Percentiles rank a stretch among this genome's conserved stretches.
Conservation (phyloP, 177 flowering plant species). For the Vitis hybrid region DNA sequence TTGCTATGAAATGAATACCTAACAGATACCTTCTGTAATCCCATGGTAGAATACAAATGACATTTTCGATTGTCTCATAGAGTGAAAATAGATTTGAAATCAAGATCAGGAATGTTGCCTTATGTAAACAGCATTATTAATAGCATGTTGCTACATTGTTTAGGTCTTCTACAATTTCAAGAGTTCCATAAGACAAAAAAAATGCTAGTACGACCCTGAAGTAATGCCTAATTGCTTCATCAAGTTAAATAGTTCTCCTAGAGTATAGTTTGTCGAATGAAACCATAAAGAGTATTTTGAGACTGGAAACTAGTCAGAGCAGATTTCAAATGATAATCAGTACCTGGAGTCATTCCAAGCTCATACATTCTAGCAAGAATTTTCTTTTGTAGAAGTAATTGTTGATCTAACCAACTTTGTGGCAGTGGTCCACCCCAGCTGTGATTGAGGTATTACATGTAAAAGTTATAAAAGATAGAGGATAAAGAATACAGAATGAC, state of each 20-base stretch:
- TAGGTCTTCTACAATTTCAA: neutral
- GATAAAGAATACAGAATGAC: neutral
- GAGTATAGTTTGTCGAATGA: neutral
- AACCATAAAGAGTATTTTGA: neutral
- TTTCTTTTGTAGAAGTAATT: conserved; percentile 60
- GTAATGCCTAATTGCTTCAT: neutral
- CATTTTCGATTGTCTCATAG: neutral
- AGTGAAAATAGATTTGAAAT: neutral
- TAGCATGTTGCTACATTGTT: neutral
- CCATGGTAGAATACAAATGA: too few relatives aligned
- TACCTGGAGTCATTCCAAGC: conserved; percentile 87
- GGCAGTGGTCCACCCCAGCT: conserved; percentile 93
- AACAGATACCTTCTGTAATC: too few relatives aligned
- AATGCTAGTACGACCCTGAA: neutral
- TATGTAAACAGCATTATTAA: neutral
- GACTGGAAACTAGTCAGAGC: neutral
- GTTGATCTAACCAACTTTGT: conserved; percentile 77
- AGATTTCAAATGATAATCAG: neutral
- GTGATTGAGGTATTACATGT: conserved; percentile 8
- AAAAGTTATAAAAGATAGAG: neutral
- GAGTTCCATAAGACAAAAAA: neutral
- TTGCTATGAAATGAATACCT: too few relatives aligned
- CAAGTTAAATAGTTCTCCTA: neutral
- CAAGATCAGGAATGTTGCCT: neutral
- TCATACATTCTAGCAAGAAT: conserved; percentile 73